Percentiles rank a stretch among this genome's conserved stretches.
Evolutionary conservation across 768 basidiomycete species (phyloP).

Genomic region (Termitomyces sp.): DNA sequence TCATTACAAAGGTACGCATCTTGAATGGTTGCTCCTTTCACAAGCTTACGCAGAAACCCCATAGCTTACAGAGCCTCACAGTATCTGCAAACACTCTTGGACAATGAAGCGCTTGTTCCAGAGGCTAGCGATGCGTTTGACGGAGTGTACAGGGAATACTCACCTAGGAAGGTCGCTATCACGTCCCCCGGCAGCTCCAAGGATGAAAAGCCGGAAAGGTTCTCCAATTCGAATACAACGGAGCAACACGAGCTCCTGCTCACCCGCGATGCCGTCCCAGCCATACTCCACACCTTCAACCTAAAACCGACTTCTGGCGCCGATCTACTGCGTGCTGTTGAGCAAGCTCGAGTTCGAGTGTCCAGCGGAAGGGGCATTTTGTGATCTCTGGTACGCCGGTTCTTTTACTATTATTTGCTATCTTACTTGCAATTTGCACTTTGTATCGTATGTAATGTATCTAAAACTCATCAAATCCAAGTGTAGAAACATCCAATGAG

Average conservation of each 20-base stretch:
- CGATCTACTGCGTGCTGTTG: conserved; percentile 62
- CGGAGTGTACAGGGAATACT: conserved; percentile 41
- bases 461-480: not conserved
- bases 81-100: conserved; percentile 61
- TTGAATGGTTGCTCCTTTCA: not conserved
- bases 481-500: not conserved
- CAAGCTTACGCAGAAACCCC: not conserved
- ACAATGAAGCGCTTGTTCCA: conserved; percentile 53
- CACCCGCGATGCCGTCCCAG: conserved; percentile 49
- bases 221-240: not conserved
- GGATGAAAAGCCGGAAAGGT: conserved; percentile 2
- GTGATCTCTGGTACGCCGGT: not conserved
- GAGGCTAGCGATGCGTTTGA: conserved; percentile 55
- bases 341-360: conserved; percentile 46
- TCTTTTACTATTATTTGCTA: not conserved
- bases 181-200: not conserved
- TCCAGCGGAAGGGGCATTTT: conserved; percentile 18
- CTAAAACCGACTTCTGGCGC: conserved; percentile 41
- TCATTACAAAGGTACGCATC: conserved; percentile 64
- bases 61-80: conserved; percentile 69
- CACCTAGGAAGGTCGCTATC: conserved; percentile 8
- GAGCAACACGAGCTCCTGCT: conserved; percentile 40
- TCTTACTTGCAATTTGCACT: not conserved
- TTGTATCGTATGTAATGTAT: not conserved
- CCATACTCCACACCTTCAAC: conserved; percentile 42